Base-by-base conservation (phyloP, 352 stramenopile species). In the Aphanomyces cochlioides region DNA sequence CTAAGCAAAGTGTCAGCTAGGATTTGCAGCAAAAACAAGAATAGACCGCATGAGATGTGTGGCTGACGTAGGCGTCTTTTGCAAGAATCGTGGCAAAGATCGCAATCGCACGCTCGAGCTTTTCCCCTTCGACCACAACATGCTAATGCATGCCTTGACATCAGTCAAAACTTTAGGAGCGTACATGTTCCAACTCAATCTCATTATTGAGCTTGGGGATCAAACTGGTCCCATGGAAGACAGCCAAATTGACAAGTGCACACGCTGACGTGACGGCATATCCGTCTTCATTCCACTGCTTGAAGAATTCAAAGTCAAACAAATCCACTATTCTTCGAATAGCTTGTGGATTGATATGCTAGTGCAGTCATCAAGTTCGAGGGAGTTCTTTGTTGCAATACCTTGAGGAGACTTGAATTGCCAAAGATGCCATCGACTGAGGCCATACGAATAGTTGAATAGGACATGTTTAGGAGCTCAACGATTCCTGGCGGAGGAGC, bases 41-140 rank as follows among this genome's bases (percentile, higher is more conserved):
- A 15, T 19, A 13, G 50, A 58, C 50, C 50, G 50, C 13, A 10
- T n/a, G n/a, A 19, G 50, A 58, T 34, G 54, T 39, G 1, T 61
- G 54, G 54, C 5, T 61, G 34, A 4, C 54, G 54, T 43, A 61
- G 7, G 54, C 54, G n/a, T 61, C 54, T 17, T 61, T 61, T 28
- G 54, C 54, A 12, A 61, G 17, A 12, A 61, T 7, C 7, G 39
- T 19, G 54, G 54, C 54, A 17, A 61, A 61, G 1, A 61, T 10
- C 17, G 54, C 43, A 37, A 61, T 61, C 1, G 54, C 54, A 10
- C 54, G 54, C 34, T 61, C 54, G 10, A 61, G 28, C 7, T 61
- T 61, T 37, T 61, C 54, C 7, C 54, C 54, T 61, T 61, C 54
- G 19, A 61, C 3, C 6, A 61, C 19, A 7, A 61, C 54, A 39